Base-by-base conservation (phyloP, 140 eudicot species). In the Ambrosia hybrid region DNA sequence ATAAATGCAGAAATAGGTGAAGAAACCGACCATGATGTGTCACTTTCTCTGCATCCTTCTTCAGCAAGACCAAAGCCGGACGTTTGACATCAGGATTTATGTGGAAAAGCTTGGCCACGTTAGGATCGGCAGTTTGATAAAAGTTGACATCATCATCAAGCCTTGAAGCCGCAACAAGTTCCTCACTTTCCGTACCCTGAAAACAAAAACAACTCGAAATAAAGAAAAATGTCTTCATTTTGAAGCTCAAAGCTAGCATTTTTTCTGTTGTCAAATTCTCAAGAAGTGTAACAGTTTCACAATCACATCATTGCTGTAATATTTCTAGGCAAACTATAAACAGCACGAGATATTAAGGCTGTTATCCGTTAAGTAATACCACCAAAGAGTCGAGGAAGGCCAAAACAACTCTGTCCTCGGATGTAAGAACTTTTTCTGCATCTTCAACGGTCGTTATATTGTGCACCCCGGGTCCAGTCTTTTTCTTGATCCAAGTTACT, bases 11-110 rank as follows among this genome's bases (percentile, higher is more conserved):
- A 26, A 51, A 71, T 9, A 39, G 8, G 60, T 12, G 68, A 70
- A 36, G 67, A 71, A 45, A 83, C 93, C 49, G 62, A 93, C 98
- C 95, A 81, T 80, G 83, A 85, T 78, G 84, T 71, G 72, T 73
- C 66, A 93, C 84, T 84, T 92, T 89, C 78, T 93, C 98, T 4
- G 86, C 96, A 33, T 87, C 96, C 68, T 87, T 93, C 78, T 93
- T 93, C 45, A 89, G 57, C 88, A 90, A 75, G 52, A 87, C 96
- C 56, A 93, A 72, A 55, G 93, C 86, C 46, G 98, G 98, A 62
- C 81, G 91, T 77, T 87, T 93, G 41, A 67, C 89, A 57, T 82
- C 75, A 70, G 85, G 65, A 66, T 85, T 87, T 51, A 87, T 73
- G 76, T 87, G 84, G 76, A 93, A 90, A 71, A 93, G 85, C 84